Evolutionary conservation across 768 basidiomycete species (phyloP).

Genomic region (Tricholoma terreum): DNA sequence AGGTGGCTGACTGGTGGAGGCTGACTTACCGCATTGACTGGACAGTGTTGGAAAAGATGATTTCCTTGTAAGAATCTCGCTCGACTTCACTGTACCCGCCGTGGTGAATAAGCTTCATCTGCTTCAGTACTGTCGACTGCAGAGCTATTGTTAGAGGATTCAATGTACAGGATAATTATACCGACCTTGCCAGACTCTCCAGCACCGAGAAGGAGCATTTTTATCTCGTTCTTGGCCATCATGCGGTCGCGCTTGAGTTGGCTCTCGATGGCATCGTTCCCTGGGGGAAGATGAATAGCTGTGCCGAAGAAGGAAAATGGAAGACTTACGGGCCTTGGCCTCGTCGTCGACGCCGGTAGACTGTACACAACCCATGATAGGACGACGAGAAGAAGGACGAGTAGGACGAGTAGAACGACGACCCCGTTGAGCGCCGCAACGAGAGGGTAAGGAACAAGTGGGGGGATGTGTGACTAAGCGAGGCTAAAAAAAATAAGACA

Average conservation of each 20-base stretch:
- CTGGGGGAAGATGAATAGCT: constrained; percentile 30
- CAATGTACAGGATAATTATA: neutral
- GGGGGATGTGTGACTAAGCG: too few relatives aligned
- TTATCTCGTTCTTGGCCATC: constrained; percentile 91
- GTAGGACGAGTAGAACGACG: too few relatives aligned
- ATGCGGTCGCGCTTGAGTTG: constrained; percentile 87
- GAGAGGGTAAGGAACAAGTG: too few relatives aligned
- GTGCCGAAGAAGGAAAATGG: neutral
- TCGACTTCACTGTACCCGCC: constrained; percentile 80
- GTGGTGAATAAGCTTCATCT: constrained; percentile 92
- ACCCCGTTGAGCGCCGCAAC: too few relatives aligned
- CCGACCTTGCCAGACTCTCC: constrained; percentile 94
- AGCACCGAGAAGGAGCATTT: constrained; percentile 93
- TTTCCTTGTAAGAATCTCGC: constrained; percentile 87
- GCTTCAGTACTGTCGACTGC: constrained; percentile 54
- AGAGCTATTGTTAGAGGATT: neutral
- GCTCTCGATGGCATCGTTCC: constrained; percentile 91
- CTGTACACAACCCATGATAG: constrained; percentile 70
- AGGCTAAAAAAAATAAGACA: too few relatives aligned
- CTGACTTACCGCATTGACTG: constrained; percentile 80
- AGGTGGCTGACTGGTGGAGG: neutral
- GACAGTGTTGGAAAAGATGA: constrained; percentile 85
- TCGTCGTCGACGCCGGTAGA: constrained; percentile 70
- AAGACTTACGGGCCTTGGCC: constrained; percentile 74
- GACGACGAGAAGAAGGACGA: too few relatives aligned